A percentile compares a stretch with the other conserved stretches of the same genome.
Conservation (phyloP, 2,329 filamentous ascomycete genomes). For the Trichoderma sp. region DNA sequence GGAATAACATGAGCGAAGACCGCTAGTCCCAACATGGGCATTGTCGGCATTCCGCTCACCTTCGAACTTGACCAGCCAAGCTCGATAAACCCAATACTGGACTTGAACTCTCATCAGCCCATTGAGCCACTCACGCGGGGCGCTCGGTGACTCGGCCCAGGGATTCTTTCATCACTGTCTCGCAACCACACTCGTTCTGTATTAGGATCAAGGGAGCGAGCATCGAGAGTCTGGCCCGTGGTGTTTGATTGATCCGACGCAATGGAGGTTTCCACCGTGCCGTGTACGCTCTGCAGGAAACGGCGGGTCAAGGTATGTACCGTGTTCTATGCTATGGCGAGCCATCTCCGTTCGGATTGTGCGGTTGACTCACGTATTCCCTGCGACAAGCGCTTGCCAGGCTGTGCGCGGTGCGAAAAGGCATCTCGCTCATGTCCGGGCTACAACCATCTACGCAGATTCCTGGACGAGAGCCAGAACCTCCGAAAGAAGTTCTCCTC, state of each 20-base stretch:
- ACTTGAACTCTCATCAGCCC: conserved; percentile 6
- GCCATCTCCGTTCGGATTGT: neutral
- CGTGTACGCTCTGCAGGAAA: conserved; percentile 25
- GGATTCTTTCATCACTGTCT: conserved; percentile 5
- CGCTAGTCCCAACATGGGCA: conserved; percentile 3
- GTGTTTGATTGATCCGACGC: neutral
- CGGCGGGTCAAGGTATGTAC: conserved; percentile 26
- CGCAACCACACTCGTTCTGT: neutral
- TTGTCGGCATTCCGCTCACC: conserved; percentile 3
- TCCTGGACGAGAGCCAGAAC: conserved; percentile 25
- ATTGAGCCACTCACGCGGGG: conserved; percentile 14
- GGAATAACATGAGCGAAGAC: neutral
- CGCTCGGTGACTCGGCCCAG: conserved; percentile 5
- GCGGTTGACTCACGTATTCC: neutral
- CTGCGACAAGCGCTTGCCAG: conserved; percentile 25
- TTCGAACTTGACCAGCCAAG: neutral
- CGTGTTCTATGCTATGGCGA: neutral
- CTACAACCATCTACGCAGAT: conserved; percentile 26
- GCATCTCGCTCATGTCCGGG: conserved; percentile 24
- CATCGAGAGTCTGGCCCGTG: neutral
- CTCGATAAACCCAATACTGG: neutral
- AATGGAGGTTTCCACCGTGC: conserved; percentile 23
- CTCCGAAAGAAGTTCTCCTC: conserved; percentile 23
- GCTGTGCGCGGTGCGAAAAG: conserved; percentile 25
- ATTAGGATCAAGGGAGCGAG: conserved; percentile 15